Base-by-base conservation (phyloP, 768 basidiomycete species). In the Lentinus brumalis region DNA sequence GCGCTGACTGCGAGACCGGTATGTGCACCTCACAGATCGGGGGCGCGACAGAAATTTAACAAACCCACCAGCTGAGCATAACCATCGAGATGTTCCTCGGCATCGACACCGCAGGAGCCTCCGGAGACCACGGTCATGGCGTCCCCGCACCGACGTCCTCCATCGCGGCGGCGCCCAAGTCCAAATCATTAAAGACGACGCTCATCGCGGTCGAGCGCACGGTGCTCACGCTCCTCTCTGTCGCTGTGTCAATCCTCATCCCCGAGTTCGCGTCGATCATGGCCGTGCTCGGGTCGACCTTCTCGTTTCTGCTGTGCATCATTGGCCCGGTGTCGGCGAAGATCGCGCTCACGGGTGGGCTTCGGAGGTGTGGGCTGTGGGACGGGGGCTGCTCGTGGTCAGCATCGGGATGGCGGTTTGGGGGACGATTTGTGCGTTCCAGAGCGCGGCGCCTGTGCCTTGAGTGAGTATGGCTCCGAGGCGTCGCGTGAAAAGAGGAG, bases 211-310 rank as follows among this genome's bases (percentile, higher is more conserved):
- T 87, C 39, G 87, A 88, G 65, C 80, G 93, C 53, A 73, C 86
- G 29, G 63, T 76, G 53, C 73, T 94, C 46, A 84, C 89, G 0
- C 65, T 80, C 10, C 67, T 87, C 38, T 83, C 88, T 26, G 86
- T 92, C 12, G 71, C 74, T 35, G 84, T 89, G 29, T 93, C 94
- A 18, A 88, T 94, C 59, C 70, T 83, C 53, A 73, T 95, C 21
- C 94, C 94, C 5, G 83, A 91, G 56, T 96, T 96, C 74, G 86
- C 87, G 63, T 80, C 86, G 5, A 78, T 89, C 73, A 94, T 95
- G 91, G 91, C 93, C 1, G 91, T 97, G 73, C 77, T 98, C 54
- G 96, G 96, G 2, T 88, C 92, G n/a, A 93, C 94, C 72, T 87
- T 88, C 39, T 90, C 93, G 0, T 86, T 85, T 62, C 57, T 79